Base-by-base conservation (phyloP, 768 basidiomycete genomes). In the Fistulinella prunicolor region DNA sequence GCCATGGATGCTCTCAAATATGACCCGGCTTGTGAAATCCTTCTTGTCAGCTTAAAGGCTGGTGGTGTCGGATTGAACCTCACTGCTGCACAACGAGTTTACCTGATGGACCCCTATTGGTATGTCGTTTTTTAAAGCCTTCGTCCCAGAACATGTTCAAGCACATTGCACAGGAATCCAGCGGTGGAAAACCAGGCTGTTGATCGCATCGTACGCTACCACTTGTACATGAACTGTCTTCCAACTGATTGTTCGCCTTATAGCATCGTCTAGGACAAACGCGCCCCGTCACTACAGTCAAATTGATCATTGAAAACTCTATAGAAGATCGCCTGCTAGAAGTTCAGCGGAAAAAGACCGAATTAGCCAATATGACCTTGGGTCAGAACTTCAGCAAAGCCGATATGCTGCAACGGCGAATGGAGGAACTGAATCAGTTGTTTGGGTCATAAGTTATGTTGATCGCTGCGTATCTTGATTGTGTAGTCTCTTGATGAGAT, bases 51-150 rank as follows among this genome's bases (percentile, higher is more conserved):
- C 64, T 75, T 98, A 56, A 89, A 95, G 61, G 96, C 96, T 7
- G 96, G 96, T 44, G 96, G 96, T 45, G 96, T 99, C 6, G 96
- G 95, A 14, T 73, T 99, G 47, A 99, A 98, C 66, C 78, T 98
- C 38, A 97, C 95, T 1, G 86, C 93, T 16, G 96, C 95, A 39
- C 89, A 86, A 62, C 89, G 85, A 45, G 94, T 90, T 16, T 98
- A 96, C 67, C 72, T 99, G 36, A 94, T 98, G 83, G 94, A 97
- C 70, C 94, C 94, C 35, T 97, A 96, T 67, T 97, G 94, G 93
- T 86, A 55, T 72, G 38, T 35, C 38, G 19, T 40, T 21, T 14
- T 17, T 32, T 28, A 28, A 13, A 52, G 24, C 44, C 13, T 36
- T 37, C 16, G 19, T 42, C 20, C 16, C 9, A 29, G 9, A 34